These are phyloP conservation scores for Erodium moschatum DNA, from an alignment of 441 rosid genomes.

Conservation along the genomic window DNA sequence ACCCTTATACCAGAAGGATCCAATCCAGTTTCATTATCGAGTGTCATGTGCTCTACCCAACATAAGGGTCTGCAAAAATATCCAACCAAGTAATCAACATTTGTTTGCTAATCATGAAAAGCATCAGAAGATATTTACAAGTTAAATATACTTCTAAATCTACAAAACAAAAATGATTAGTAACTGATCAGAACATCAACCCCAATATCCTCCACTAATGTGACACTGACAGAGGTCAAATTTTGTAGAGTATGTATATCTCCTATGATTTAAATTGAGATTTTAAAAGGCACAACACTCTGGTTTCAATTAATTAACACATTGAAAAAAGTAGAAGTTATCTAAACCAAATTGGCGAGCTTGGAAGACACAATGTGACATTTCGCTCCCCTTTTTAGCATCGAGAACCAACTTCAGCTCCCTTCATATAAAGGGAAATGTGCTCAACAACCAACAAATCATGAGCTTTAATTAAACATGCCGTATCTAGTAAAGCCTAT, in stretches of 20 bases:
- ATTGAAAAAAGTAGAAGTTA: background rate
- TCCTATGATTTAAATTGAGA: background rate
- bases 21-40: slow-evolving; percentile 89
- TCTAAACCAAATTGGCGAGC: background rate
- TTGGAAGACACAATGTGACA: background rate
- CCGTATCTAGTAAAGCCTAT: no score
- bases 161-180: background rate
- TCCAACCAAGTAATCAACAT: slow-evolving; percentile 18
- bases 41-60: slow-evolving; percentile 94
- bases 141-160: slow-evolving; percentile 3
- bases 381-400: no score
- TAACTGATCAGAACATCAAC: background rate
- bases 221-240: background rate
- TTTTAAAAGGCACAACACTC: background rate
- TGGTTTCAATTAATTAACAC: background rate
- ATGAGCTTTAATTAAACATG: no score
- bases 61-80: slow-evolving; percentile 65
- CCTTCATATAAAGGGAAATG: no score
- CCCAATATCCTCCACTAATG: background rate
- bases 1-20: slow-evolving; percentile 82
- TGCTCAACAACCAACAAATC: no score
- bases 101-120: slow-evolving; percentile 9
- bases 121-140: no score
- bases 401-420: no score
- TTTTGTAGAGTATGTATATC: background rate